phyloP scores from a whole-genome alignment of 495 filamentous ascomycete genomes.

The Clavariopsis aquatica region DNA sequence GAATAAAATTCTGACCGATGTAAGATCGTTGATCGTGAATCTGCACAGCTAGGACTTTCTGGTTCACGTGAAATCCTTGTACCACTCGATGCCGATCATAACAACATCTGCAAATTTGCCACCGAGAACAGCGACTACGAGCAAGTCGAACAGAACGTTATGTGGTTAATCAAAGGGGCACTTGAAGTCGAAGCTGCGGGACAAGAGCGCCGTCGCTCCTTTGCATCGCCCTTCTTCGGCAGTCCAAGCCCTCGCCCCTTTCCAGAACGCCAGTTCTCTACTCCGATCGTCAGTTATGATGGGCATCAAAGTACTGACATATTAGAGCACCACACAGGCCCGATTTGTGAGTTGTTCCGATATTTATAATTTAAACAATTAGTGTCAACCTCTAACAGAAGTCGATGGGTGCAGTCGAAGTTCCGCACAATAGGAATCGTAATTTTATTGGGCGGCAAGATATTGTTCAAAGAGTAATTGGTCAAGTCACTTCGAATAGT shows the following conservation, averaged over 20 bases:
- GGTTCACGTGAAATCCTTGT: slow-evolving; percentile 1
- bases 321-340: background rate
- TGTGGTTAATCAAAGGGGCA: slow-evolving; percentile 1
- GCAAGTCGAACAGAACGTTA: slow-evolving; percentile 3
- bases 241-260: background rate
- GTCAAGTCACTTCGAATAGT: background rate
- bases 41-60: background rate
- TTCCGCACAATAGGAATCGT: slow-evolving; percentile 1
- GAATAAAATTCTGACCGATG: background rate
- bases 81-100: slow-evolving; percentile 1
- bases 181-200: background rate
- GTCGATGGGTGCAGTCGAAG: slow-evolving; percentile 6
- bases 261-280: background rate
- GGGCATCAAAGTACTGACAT: background rate
- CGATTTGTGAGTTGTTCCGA: slow-evolving; percentile 8
- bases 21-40: slow-evolving; percentile 5
- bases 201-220: background rate
- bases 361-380: background rate
- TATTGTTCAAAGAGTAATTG: background rate
- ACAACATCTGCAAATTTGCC: slow-evolving; percentile 10
- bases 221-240: background rate
- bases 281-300: background rate
- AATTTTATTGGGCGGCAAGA: slow-evolving; percentile 5
- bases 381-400: background rate
- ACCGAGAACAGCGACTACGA: slow-evolving; percentile 7